A percentile compares a stretch with the other conserved stretches of the same genome.
Conservation (phyloP, 345 rosid species). For the Toxicodendron radicans region DNA sequence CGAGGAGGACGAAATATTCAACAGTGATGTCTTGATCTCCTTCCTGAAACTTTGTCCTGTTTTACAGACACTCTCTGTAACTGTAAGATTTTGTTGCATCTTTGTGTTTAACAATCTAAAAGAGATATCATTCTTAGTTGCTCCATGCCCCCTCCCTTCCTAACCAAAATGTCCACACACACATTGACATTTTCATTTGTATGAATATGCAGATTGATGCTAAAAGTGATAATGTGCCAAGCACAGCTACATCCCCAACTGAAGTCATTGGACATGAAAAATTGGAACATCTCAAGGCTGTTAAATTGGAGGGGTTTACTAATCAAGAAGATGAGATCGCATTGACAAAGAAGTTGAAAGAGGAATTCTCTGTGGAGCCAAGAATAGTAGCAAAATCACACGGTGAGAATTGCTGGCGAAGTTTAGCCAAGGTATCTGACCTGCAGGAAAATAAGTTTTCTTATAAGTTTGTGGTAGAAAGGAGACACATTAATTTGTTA, state of each 20-base stretch:
- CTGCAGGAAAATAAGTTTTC: not conserved
- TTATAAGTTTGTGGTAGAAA: slow-evolving; percentile 7
- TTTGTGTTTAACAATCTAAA: not conserved
- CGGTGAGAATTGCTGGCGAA: slow-evolving; percentile 11
- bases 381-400: slow-evolving; percentile 21
- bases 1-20: slow-evolving; percentile 5
- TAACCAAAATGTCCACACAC: not conserved
- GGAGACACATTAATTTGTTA: not conserved
- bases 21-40: slow-evolving; percentile 10
- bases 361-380: slow-evolving; percentile 23
- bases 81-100: slow-evolving; percentile 14
- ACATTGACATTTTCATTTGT: not conserved
- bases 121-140: no score
- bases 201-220: slow-evolving; percentile 6
- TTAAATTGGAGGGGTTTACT: slow-evolving; percentile 47
- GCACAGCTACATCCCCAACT: not conserved
- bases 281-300: slow-evolving; percentile 28
- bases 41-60: slow-evolving; percentile 17
- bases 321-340: slow-evolving; percentile 26
- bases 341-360: slow-evolving; percentile 30
- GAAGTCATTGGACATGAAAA: not conserved
- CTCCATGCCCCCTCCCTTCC: not conserved
- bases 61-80: slow-evolving; percentile 11
- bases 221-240: not conserved
- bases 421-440: not conserved